Conservation (phyloP, 768 basidiomycete species). For the Termitomyces sp. region DNA sequence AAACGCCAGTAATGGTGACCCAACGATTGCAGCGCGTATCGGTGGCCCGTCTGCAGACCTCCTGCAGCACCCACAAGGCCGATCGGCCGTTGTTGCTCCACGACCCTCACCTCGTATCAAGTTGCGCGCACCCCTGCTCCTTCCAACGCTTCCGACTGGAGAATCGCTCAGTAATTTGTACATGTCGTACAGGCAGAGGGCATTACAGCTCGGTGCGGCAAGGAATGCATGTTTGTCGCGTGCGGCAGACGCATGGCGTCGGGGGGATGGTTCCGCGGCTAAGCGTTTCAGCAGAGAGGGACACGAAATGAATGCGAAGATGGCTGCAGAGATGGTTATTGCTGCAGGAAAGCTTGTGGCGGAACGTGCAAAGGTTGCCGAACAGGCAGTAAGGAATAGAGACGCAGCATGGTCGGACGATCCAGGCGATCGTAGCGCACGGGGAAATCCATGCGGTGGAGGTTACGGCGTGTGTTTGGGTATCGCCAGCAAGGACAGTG, state of each 20-base stretch:
- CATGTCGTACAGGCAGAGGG: constrained; percentile 83
- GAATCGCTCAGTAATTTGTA: constrained; percentile 76
- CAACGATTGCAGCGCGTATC: constrained; percentile 46
- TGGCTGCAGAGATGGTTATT: constrained; percentile 79
- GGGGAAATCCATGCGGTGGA: constrained; percentile 74
- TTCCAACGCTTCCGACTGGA: constrained; percentile 89
- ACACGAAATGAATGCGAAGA: constrained; percentile 88
- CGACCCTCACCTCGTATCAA: constrained; percentile 82
- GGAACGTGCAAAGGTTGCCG: constrained; percentile 72
- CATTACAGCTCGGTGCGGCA: constrained; percentile 88
- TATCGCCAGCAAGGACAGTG: constrained; percentile 58
- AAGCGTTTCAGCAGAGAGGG: constrained; percentile 94
- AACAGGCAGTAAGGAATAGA: constrained; percentile 67
- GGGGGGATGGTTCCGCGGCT: constrained; percentile 93
- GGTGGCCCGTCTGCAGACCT: constrained; percentile 52
- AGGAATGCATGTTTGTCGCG: constrained; percentile 91
- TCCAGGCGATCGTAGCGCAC: constrained; percentile 64
- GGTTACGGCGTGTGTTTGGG: constrained; percentile 87
- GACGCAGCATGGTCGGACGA: constrained; percentile 83
- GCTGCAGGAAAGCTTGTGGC: constrained; percentile 84
- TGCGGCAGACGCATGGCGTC: constrained; percentile 93
- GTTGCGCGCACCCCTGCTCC: constrained; percentile 72
- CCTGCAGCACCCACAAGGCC: constrained; percentile 40
- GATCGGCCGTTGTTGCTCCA: constrained; percentile 69
- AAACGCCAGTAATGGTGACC: constrained; percentile 27